Evolutionary conservation across 208 protist species (phyloP).

Genomic region (Leishmania gerbilli): DNA sequence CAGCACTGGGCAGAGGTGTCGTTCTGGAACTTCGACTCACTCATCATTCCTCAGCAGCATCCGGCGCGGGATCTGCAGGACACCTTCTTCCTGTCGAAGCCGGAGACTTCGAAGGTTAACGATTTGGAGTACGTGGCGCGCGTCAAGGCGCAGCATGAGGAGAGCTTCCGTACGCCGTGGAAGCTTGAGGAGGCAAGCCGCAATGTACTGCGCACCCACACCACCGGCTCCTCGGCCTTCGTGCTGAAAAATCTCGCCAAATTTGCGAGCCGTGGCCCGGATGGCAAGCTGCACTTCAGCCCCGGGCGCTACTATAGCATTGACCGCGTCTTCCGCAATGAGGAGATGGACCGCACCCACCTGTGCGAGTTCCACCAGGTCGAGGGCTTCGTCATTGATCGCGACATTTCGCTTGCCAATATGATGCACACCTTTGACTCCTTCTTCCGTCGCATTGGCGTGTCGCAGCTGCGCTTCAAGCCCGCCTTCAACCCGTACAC

Average conservation of each 20-base stretch:
- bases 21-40: conserved; percentile 99
- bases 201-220: conserved; percentile 99
- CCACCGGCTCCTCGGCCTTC: conserved; percentile 98
- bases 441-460: conserved; percentile 98
- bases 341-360: conserved; percentile 99
- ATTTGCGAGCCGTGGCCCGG: conserved; percentile 38
- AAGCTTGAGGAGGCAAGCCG: conserved; percentile 93
- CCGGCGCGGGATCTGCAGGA: conserved; percentile 99
- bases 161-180: conserved; percentile 95
- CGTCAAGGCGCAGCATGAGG: conserved; percentile 95
- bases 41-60: conserved; percentile 99
- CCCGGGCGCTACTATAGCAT: conserved; percentile 99
- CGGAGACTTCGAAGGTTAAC: conserved; percentile 41
- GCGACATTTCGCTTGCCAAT: conserved; percentile 97
- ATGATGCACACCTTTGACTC: conserved; percentile 98
- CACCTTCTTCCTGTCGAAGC: conserved; percentile 99
- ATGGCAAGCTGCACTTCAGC: conserved; percentile 87
- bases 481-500: conserved; percentile 99
- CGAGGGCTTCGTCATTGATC: conserved; percentile 98
- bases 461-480: conserved; percentile 99
- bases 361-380: conserved; percentile 99
- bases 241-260: conserved; percentile 97
- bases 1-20: conserved; percentile 98
- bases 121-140: conserved; percentile 91
- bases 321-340: conserved; percentile 99